Conservation (phyloP, 1,284 basidiomycete genomes). For the Marasmius sp. region DNA sequence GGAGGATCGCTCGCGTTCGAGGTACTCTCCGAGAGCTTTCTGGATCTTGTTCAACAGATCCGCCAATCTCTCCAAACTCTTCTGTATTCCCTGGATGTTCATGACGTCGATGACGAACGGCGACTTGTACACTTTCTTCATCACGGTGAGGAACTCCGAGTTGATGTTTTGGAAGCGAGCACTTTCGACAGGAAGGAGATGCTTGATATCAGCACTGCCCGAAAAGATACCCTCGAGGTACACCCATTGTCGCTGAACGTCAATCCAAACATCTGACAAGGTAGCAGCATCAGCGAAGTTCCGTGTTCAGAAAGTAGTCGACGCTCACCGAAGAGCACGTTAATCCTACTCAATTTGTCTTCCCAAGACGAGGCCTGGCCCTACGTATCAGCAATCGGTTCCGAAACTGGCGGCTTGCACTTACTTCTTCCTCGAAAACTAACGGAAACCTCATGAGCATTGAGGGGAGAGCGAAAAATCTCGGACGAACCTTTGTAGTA, state of each 20-base stretch:
- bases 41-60: slow-evolving; percentile 98
- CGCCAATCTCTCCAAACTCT: slow-evolving; percentile 94
- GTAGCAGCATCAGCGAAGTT: not conserved
- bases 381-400: slow-evolving; percentile 11
- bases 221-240: slow-evolving; percentile 99
- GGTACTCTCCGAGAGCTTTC: slow-evolving; percentile 98
- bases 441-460: slow-evolving; percentile 1
- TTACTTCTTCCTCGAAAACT: slow-evolving; percentile 92
- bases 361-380: slow-evolving; percentile 84
- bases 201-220: slow-evolving; percentile 98
- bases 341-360: slow-evolving; percentile 92
- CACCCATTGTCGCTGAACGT: slow-evolving; percentile 99
- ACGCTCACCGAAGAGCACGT: slow-evolving; percentile 86
- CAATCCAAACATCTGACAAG: slow-evolving; percentile 90
- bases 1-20: slow-evolving; percentile 94
- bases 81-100: slow-evolving; percentile 95
- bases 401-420: not conserved
- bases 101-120: slow-evolving; percentile 97
- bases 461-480: not conserved
- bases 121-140: slow-evolving; percentile 99
- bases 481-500: slow-evolving; percentile 82
- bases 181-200: slow-evolving; percentile 95
- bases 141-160: slow-evolving; percentile 95
- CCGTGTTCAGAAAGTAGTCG: not conserved
- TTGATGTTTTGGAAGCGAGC: slow-evolving; percentile 99